Evolutionary conservation across 768 basidiomycete species (phyloP), one percentile per base, ranked within the genome.

Genomic region (Termitomyces sp.): DNA sequence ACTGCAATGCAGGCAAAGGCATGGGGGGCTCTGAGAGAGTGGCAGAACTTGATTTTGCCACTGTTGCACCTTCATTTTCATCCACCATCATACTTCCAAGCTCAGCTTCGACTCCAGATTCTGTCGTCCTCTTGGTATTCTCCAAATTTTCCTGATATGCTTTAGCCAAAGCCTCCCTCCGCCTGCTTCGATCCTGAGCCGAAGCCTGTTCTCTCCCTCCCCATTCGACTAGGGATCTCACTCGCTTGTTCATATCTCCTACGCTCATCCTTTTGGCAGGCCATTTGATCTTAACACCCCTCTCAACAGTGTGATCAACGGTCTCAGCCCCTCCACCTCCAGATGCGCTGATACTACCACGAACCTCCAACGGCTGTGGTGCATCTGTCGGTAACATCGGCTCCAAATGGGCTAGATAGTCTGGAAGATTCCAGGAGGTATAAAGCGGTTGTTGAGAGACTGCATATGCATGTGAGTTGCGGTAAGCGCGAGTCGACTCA

Each of bases 161-260:
- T 43, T 76, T 81, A 54, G 83, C 81, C 56, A 93, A 66, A 2
- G 89, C 85, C 45, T 87, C 85, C 60, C 79, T 77, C 57, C 90
- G 74, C 60, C 89, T 78, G 27, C 77, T 77, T 40, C 91, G 82
- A 65, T 91, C 91, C 35, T 80, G 75, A 10, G 87, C 86, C 59
- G 76, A 83, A 7, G 87, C 89, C 69, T 93, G 90, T 65, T 93
- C 89, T 54, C 92, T 77, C 27, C 88, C 90, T n/a, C 97, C 92
- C 85, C 91, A 98, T 64, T 97, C 95, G 18, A 96, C 84, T 45
- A 98, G 78, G 40, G 88, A 83, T 33, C 91, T 79, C 22, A 96
- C 91, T 23, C 96, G 85, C 73, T 97, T 97, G 69, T 93, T 91
- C 93, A 98, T 96, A 68, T 98, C 96, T 18, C 86, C 89, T n/a